phyloP scores from a whole-genome alignment of 768 basidiomycete species.

The Phaeolepiota aurea region DNA sequence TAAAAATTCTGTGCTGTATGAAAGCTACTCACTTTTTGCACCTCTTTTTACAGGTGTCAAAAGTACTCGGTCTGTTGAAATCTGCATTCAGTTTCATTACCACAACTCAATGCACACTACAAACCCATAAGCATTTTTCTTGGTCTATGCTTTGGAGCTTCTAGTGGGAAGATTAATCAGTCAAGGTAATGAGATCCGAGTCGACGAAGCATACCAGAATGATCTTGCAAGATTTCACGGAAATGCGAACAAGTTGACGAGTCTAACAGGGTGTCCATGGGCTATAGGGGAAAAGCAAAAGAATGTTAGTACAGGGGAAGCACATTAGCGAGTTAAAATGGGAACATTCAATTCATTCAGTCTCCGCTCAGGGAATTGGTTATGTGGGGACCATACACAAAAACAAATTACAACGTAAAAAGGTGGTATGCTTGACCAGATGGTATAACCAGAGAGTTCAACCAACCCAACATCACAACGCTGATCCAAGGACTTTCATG shows the following conservation, averaged over 20 bases:
- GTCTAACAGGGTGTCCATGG: background rate
- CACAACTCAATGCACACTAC: background rate
- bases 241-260: background rate
- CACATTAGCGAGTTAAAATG: background rate
- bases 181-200: background rate
- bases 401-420: background rate
- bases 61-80: conserved; percentile 6
- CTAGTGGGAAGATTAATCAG: background rate
- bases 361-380: background rate
- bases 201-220: background rate
- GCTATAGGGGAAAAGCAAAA: no score
- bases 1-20: no score
- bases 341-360: background rate
- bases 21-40: background rate
- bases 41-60: conserved; percentile 10
- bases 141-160: background rate
- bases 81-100: background rate
- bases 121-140: conserved; percentile 7
- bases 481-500: conserved; percentile 73
- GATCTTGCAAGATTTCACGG: background rate
- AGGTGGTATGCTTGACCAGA: conserved; percentile 6
- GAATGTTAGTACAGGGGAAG: background rate
- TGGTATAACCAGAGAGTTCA: background rate
- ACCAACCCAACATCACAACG: conserved; percentile 14
- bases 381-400: background rate